Percentiles rank a stretch among this genome's conserved stretches.
phyloP scores from a whole-genome alignment of 441 rosid species.

The Adansonia madagascariensis region DNA sequence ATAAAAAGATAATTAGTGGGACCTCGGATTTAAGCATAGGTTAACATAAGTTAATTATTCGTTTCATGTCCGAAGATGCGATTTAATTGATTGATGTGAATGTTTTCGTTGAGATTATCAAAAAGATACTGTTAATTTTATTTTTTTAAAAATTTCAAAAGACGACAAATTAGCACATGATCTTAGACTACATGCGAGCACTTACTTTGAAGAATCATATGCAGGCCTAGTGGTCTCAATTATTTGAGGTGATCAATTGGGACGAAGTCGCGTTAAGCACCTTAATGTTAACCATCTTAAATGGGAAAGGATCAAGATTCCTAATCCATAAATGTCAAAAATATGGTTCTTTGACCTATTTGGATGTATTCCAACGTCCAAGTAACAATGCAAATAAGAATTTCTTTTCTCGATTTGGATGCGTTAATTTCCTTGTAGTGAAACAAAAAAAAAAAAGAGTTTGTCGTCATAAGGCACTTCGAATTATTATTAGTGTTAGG shows the following conservation, averaged over 20 bases:
- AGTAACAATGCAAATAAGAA: not conserved
- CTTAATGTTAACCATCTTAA: constrained; percentile 7
- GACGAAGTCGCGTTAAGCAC: not conserved
- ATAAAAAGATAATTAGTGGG: constrained; percentile 40
- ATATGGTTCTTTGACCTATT: not conserved
- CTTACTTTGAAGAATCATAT: constrained; percentile 46
- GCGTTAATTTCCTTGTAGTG: not conserved
- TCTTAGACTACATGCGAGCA: constrained; percentile 42
- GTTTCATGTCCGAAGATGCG: constrained; percentile 38
- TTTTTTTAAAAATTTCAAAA: constrained; percentile 19
- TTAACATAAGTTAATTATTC: constrained; percentile 41
- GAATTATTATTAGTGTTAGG: not conserved
- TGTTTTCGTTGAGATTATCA: constrained; percentile 51
- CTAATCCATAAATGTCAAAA: constrained; percentile 13
- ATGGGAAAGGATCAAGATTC: not conserved
- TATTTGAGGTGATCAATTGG: constrained; percentile 43
- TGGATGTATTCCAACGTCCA: not conserved
- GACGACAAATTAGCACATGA: constrained; percentile 50
- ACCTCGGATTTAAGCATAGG: constrained; percentile 55
- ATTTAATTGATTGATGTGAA: constrained; percentile 34
- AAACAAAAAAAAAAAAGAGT: not conserved
- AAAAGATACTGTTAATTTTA: constrained; percentile 37
- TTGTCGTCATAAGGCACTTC: not conserved
- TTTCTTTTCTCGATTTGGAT: not conserved
- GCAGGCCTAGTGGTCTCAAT: constrained; percentile 44